phyloP scores from a whole-genome alignment of 257 asterid species.

The Solanum appendiculatum region DNA sequence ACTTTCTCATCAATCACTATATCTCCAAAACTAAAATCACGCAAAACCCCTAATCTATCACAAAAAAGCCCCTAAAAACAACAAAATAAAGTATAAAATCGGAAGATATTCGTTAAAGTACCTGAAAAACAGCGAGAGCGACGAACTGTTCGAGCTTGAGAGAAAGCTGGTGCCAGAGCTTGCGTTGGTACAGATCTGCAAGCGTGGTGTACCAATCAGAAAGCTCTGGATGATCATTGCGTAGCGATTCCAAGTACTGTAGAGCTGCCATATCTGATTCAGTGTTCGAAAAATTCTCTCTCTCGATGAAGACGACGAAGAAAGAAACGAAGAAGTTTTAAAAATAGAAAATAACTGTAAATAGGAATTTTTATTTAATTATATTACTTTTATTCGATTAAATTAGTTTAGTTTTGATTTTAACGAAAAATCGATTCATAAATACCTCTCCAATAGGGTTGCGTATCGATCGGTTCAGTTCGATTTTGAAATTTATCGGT shows the following conservation, averaged over 20 bases:
- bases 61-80: background rate
- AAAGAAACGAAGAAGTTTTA: background rate
- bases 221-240: slow-evolving; percentile 79
- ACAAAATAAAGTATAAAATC: background rate
- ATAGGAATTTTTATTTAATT: background rate
- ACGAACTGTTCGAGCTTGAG: slow-evolving; percentile 95
- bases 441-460: background rate
- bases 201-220: slow-evolving; percentile 79
- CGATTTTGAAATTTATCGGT: background rate
- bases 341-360: background rate
- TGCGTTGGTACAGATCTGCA: slow-evolving; percentile 94
- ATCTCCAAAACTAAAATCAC: background rate
- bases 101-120: background rate
- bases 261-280: slow-evolving; percentile 65
- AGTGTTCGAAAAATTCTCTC: background rate
- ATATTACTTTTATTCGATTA: too few relatives aligned
- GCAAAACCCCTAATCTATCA: background rate
- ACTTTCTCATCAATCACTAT: background rate
- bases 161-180: slow-evolving; percentile 97
- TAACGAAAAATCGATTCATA: background rate
- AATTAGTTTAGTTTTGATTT: too few relatives aligned
- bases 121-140: slow-evolving; percentile 88
- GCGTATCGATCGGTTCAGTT: background rate
- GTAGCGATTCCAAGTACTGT: slow-evolving; percentile 57
- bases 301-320: background rate